These are phyloP conservation scores for Podospora anserina DNA, from an alignment of 495 filamentous ascomycete genomes.

Conservation along the genomic window DNA sequence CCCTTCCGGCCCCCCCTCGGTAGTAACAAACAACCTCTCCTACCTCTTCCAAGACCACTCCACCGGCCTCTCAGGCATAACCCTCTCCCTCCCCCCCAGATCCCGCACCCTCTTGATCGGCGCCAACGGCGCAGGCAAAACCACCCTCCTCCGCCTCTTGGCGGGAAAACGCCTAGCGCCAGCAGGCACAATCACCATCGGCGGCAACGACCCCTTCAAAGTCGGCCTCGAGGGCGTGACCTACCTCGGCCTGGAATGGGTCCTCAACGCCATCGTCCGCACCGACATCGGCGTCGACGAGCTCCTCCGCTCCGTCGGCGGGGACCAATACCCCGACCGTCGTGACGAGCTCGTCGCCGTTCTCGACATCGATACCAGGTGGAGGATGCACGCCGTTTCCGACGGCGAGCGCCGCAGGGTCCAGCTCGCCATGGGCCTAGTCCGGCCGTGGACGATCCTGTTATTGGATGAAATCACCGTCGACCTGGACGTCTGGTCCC, in stretches of 20 bases:
- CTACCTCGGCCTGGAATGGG: slow-evolving; percentile 97
- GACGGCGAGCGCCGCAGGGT: slow-evolving; percentile 91
- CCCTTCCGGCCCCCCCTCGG: slow-evolving; percentile 29
- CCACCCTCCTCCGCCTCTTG: slow-evolving; percentile 79
- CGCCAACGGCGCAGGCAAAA: slow-evolving; percentile 97
- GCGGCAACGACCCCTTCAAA: slow-evolving; percentile 86
- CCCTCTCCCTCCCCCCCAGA: slow-evolving; percentile 70
- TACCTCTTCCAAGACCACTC: slow-evolving; percentile 86
- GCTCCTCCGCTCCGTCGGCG: slow-evolving; percentile 80
- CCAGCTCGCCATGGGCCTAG: slow-evolving; percentile 91
- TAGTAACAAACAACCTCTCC: slow-evolving; percentile 70
- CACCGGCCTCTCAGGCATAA: slow-evolving; percentile 66
- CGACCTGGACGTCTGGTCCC: slow-evolving; percentile 82
- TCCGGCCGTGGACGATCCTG: slow-evolving; percentile 88
- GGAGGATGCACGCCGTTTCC: slow-evolving; percentile 92
- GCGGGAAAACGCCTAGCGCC: slow-evolving; percentile 94
- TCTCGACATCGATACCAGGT: slow-evolving; percentile 84
- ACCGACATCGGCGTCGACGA: slow-evolving; percentile 90
- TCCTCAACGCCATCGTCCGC: slow-evolving; percentile 93
- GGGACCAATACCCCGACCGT: slow-evolving; percentile 72
- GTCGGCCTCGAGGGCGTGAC: slow-evolving; percentile 85
- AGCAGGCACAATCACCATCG: slow-evolving; percentile 63
- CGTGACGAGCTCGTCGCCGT: slow-evolving; percentile 83
- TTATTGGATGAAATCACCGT: slow-evolving; percentile 97
- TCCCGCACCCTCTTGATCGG: slow-evolving; percentile 91